Conservation (phyloP, 2,329 filamentous ascomycete genomes). For the Arthrobotrys sinensis region DNA sequence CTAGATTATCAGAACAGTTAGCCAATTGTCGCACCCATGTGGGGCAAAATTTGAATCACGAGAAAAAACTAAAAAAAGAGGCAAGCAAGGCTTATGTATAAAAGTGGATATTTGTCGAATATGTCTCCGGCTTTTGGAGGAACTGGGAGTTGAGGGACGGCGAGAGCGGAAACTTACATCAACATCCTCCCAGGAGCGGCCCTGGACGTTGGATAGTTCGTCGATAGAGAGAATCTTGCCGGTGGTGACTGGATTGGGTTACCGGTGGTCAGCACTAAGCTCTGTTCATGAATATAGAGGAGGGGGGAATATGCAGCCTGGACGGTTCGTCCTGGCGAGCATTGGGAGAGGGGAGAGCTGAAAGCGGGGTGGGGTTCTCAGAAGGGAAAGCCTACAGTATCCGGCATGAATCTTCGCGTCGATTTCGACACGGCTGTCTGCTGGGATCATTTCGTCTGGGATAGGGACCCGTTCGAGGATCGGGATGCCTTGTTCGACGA, state of each 20-base stretch:
- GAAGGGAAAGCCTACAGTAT: constrained; percentile 70
- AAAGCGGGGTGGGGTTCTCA: constrained; percentile 33
- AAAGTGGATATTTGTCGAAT: constrained; percentile 28
- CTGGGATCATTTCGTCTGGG: constrained; percentile 92
- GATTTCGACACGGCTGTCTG: constrained; percentile 96
- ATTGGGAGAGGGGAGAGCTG: constrained; percentile 23
- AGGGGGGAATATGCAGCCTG: constrained; percentile 13
- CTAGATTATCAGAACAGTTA: constrained; percentile 43
- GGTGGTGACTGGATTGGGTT: constrained; percentile 78
- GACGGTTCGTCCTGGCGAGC: constrained; percentile 36
- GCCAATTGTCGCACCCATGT: constrained; percentile 20
- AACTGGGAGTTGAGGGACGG: constrained; percentile 6
- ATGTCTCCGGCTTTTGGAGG: constrained; percentile 36
- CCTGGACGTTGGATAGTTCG: constrained; percentile 87
- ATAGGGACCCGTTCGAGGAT: constrained; percentile 93
- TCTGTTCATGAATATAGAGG: constrained; percentile 21
- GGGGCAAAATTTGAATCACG: background rate
- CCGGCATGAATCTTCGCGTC: constrained; percentile 97
- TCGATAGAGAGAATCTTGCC: constrained; percentile 90
- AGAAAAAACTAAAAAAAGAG: background rate
- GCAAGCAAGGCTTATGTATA: constrained; percentile 14
- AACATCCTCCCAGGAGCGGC: constrained; percentile 85
- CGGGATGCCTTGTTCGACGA: constrained; percentile 86
- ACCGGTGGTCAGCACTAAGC: constrained; percentile 64
- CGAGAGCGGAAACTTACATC: constrained; percentile 47